phyloP scores from a whole-genome alignment of 164 flowering plant genomes.

The Dillenia turbinata region DNA sequence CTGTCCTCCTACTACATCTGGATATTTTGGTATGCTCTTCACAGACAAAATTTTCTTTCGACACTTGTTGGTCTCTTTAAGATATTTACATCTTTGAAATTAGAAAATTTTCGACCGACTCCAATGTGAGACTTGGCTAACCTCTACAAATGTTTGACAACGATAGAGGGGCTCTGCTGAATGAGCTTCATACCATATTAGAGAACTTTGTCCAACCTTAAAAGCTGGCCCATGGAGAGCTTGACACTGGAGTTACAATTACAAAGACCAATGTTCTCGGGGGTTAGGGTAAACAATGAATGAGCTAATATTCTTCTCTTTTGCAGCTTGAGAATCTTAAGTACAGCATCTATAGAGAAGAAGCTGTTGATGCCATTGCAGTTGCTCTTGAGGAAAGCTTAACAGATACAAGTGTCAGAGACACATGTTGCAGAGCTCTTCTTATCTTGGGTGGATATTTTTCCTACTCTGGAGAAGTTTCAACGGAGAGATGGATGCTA shows the following conservation, averaged over 20 bases:
- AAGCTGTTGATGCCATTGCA: conserved; percentile 62
- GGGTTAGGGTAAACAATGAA: too few relatives aligned
- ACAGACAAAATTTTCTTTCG: background rate
- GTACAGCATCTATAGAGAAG: conserved; percentile 49
- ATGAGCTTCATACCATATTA: too few relatives aligned
- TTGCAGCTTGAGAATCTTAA: conserved; percentile 42
- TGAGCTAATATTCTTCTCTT: background rate
- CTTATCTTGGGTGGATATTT: conserved; percentile 48
- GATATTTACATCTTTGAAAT: too few relatives aligned
- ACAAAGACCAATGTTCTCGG: too few relatives aligned
- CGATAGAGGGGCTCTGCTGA: too few relatives aligned
- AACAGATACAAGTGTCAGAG: conserved; percentile 38
- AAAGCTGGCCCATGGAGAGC: too few relatives aligned
- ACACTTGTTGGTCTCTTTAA: too few relatives aligned
- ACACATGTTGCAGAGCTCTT: conserved; percentile 53
- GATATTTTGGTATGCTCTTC: conserved; percentile 50
- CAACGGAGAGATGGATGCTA: conserved; percentile 42
- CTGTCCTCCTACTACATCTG: conserved; percentile 53
- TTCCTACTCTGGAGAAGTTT: conserved; percentile 39
- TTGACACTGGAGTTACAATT: too few relatives aligned
- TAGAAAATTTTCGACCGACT: too few relatives aligned
- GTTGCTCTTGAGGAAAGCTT: conserved; percentile 47
- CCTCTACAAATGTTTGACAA: too few relatives aligned
- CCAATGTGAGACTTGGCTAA: too few relatives aligned
- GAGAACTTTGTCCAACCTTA: too few relatives aligned